Evolutionary conservation across 257 asterid species (phyloP).

Genomic region (Petunia axillaris): DNA sequence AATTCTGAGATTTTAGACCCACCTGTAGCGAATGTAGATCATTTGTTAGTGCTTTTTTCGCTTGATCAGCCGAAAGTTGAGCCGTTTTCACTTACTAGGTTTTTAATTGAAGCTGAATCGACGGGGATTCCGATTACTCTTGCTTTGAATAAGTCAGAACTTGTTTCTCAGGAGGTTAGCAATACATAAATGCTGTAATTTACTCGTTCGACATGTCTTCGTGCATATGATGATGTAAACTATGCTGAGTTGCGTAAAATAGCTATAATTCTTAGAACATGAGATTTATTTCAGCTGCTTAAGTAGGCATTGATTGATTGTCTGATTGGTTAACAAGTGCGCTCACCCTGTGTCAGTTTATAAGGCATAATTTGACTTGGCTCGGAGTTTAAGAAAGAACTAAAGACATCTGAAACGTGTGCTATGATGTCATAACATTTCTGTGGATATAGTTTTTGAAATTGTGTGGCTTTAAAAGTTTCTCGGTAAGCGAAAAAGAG

Average conservation of each 20-base stretch:
- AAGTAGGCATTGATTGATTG: not conserved
- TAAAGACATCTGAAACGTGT: no score
- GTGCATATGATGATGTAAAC: not conserved
- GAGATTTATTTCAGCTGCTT: no score
- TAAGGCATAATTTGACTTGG: no score
- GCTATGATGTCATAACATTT: no score
- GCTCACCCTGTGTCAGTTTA: no score
- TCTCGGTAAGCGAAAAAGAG: no score
- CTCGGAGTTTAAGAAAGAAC: no score
- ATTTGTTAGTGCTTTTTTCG: constrained; percentile 77
- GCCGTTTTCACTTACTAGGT: constrained; percentile 75
- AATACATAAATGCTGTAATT: not conserved
- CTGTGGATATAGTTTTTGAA: no score
- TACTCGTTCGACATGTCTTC: not conserved
- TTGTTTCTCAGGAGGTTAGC: constrained; percentile 62
- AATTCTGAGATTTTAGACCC: constrained; percentile 81
- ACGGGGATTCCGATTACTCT: constrained; percentile 82
- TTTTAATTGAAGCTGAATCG: constrained; percentile 96
- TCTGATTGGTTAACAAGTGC: not conserved
- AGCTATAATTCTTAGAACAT: not conserved
- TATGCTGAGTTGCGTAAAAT: not conserved
- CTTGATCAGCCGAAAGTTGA: constrained; percentile 84
- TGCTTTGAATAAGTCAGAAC: constrained; percentile 85
- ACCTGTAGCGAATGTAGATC: constrained; percentile 93
- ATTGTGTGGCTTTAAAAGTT: no score